Evolutionary conservation across 202 grass and related monocot species (phyloP).

Genomic region (Zoysia matrella): DNA sequence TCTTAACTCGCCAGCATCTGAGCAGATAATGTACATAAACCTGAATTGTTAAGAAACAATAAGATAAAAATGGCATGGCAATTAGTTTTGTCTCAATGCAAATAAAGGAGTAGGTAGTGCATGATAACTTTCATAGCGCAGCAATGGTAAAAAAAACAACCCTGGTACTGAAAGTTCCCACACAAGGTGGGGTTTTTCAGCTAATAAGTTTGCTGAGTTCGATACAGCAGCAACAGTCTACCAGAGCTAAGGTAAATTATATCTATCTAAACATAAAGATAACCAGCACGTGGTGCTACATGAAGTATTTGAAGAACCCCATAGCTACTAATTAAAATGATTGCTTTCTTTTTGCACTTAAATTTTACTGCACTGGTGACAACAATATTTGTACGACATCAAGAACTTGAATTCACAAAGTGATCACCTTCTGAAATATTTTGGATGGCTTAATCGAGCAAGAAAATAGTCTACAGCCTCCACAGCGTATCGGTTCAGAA

Average conservation of each 20-base stretch:
- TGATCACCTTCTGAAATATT: constrained; percentile 92
- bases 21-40: constrained; percentile 99
- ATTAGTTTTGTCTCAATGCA: not conserved
- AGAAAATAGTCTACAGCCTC: constrained; percentile 99
- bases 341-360: not conserved
- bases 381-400: constrained; percentile 8
- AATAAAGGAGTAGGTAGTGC: not conserved
- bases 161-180: too few relatives aligned
- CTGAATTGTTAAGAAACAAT: constrained; percentile 57
- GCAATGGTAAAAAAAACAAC: too few relatives aligned
- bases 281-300: not conserved
- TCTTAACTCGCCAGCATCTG: constrained; percentile 80
- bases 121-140: not conserved
- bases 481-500: constrained; percentile 84
- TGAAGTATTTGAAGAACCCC: not conserved
- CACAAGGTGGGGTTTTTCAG: not conserved
- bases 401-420: constrained; percentile 22
- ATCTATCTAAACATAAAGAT: not conserved
- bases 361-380: not conserved
- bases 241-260: not conserved
- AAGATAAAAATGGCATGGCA: not conserved
- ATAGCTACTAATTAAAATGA: too few relatives aligned
- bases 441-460: constrained; percentile 74
- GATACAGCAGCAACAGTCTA: not conserved
- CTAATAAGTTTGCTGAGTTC: constrained; percentile 4